Evolutionary conservation across 2,329 filamentous ascomycete species (phyloP), one percentile per base, ranked within the genome.

Genomic region (Myrmaecium sp.): DNA sequence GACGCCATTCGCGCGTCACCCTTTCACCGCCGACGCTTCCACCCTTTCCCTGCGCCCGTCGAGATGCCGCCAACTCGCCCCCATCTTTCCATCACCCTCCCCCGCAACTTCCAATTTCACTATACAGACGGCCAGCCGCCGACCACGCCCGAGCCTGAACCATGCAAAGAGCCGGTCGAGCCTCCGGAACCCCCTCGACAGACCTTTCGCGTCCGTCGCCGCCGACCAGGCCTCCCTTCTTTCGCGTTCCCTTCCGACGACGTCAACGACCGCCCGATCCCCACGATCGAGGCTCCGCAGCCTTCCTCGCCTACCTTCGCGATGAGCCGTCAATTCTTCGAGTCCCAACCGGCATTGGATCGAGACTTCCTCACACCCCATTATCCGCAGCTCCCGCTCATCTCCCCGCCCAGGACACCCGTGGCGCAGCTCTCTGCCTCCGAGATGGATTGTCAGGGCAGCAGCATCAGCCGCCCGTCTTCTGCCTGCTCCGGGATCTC

Each of bases 401-500:
- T 57, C 13, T 60, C 58, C 9, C 54, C 59, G 8, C 61, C 61
- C 16, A 62, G 56, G 38, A 64, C 61, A 3, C 61, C 61, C 3
- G 47, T 54, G 6, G 48, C 52, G 11, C 57, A 58, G 37, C 36
- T 46, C 5, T 42, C 21, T 51, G 49, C 48, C 14, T 35, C 41
- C n/a, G 43, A 49, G 10, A 39, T 45, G 9, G 43, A 36, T 37
- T 37, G 34, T 26, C 43, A 41, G 21, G 58, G 53, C 16, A 52
- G 59, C 25, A 47, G 49, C 13, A 60, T 69, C 26, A 54, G 55
- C 37, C 60, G 70, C 22, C 64, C 69, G 4, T 55, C 57, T 5
- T 74, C 70, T 3, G 58, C 64, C 4, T 65, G 61, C 37, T 73
- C 68, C 3, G 58, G 61, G 30, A 56, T 64, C 23, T 74, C 69